Evolutionary conservation across 1,284 basidiomycete genomes (phyloP), one percentile per base, ranked within the genome.

Genomic region (Abortiporus biennis): DNA sequence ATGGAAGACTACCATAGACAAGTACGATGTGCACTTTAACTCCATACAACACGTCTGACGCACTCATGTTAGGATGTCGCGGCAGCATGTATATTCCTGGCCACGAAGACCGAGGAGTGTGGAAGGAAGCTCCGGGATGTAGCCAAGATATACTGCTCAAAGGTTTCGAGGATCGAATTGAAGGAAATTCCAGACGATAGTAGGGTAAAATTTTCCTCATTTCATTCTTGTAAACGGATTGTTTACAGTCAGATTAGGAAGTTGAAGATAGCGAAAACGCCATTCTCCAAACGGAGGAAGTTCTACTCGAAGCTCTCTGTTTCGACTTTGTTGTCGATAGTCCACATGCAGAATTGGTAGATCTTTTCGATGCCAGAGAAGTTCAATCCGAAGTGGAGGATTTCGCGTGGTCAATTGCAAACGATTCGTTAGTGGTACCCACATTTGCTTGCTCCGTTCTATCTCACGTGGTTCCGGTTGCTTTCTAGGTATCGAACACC

Each of bases 31-130:
- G 20, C 5, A 15, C 17, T 42, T 41, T 6, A 19, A 36, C 15
- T 13, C 34, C 16, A 33, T 16, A n/a, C 22, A n/a, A 35, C 36
- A 37, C 15, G 44, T 44, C 22, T 20, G 20, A 43, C 45, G 24
- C 47, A n/a, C 46, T n/a, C 6, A 35, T 6, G 6, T 29, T 17
- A 92, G 89, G 82, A 93, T 53, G 81, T 94, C 32, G 91, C 92
- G 17, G 88, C 89, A 1, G 78, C 92, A 2, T 91, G 91, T 56
- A 80, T 96, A 38, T 96, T 95, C 58, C 74, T 96, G 33, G 89
- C 91, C 0, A 92, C 90, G 24, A 96, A 96, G 62, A 90, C 86
- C 1, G 90, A 93, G 57, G 90, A 93, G 61, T 88, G 85, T 52
- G 86, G 86, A 34, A 69, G 90, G 41, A 92, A 92, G 59, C 70